Percentiles rank a stretch among this genome's conserved stretches.
Evolutionary conservation across 768 basidiomycete species (phyloP).

Genomic region (Boletus subcaerulescens): DNA sequence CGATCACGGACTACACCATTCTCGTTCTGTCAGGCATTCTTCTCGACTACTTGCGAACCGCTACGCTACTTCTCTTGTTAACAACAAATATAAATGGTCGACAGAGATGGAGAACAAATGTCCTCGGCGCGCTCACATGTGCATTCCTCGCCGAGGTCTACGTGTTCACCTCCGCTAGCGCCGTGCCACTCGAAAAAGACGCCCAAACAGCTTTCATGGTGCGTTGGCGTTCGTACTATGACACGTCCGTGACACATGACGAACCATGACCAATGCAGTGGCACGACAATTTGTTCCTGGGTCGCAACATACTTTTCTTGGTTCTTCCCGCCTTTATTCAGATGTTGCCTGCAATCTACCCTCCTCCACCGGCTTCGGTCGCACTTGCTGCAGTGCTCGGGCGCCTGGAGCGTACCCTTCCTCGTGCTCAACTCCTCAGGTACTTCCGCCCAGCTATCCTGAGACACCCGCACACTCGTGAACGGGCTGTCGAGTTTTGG

Average conservation of each 20-base stretch:
- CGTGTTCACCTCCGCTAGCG: slow-evolving; percentile 44
- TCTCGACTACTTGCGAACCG: slow-evolving; percentile 58
- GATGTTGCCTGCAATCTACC: slow-evolving; percentile 35
- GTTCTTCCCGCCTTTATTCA: slow-evolving; percentile 51
- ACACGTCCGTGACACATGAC: background rate
- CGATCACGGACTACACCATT: slow-evolving; percentile 56
- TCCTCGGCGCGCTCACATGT: slow-evolving; percentile 47
- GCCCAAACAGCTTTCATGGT: slow-evolving; percentile 41
- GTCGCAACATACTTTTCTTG: slow-evolving; percentile 59
- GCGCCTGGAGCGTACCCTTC: slow-evolving; percentile 37
- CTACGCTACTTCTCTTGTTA: slow-evolving; percentile 44
- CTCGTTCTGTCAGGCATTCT: slow-evolving; percentile 54
- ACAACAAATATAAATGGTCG: slow-evolving; percentile 41
- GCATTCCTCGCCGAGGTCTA: slow-evolving; percentile 55
- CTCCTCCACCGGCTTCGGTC: slow-evolving; percentile 31
- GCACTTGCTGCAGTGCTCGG: slow-evolving; percentile 21
- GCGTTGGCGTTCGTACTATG: slow-evolving; percentile 8
- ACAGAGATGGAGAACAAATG: slow-evolving; percentile 43
- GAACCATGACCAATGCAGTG: slow-evolving; percentile 41
- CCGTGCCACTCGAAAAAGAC: slow-evolving; percentile 43
- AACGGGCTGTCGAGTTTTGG: slow-evolving; percentile 56
- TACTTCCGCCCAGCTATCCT: slow-evolving; percentile 55
- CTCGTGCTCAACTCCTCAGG: slow-evolving; percentile 52
- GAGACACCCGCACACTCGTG: slow-evolving; percentile 49
- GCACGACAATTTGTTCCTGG: slow-evolving; percentile 57